Conservation (phyloP, 768 basidiomycete species). For the Lactarius tabidus region DNA sequence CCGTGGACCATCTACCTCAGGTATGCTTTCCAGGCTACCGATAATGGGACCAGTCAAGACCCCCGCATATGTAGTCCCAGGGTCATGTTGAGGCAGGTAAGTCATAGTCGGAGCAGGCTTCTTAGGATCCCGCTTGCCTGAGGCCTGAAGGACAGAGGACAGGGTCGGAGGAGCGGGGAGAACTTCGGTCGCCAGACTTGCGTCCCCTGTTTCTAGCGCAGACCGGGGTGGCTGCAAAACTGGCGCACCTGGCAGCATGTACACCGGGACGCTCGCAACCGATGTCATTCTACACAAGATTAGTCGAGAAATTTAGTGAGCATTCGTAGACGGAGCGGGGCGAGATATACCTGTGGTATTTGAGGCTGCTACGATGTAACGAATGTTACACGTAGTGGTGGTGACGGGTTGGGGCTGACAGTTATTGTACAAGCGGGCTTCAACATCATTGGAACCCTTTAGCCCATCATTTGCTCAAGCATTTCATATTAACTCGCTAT, state of each 20-base stretch:
- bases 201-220: conserved; percentile 60
- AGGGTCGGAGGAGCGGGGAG: conserved; percentile 83
- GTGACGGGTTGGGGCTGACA: conserved; percentile 24
- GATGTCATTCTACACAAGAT: conserved; percentile 52
- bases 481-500: conserved; percentile 5
- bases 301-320: conserved; percentile 15
- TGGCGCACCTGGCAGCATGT: conserved; percentile 67
- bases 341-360: conserved; percentile 2
- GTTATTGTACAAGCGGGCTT: conserved; percentile 12
- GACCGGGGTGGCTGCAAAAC: conserved; percentile 76
- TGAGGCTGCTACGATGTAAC: conserved; percentile 20
- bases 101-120: conserved; percentile 67
- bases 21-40: conserved; percentile 36
- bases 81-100: conserved; percentile 80
- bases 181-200: conserved; percentile 79
- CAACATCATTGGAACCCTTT: conserved; percentile 10
- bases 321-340: not conserved
- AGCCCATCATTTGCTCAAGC: conserved; percentile 11
- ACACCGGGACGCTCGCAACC: conserved; percentile 66
- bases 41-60: conserved; percentile 59
- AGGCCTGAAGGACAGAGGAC: conserved; percentile 62
- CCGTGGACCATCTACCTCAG: conserved; percentile 61
- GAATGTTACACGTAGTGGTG: conserved; percentile 18
- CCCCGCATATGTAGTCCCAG: conserved; percentile 83
- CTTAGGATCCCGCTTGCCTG: conserved; percentile 70